Conservation (phyloP, 139 green algal species). For the Tetraselmis chui region DNA sequence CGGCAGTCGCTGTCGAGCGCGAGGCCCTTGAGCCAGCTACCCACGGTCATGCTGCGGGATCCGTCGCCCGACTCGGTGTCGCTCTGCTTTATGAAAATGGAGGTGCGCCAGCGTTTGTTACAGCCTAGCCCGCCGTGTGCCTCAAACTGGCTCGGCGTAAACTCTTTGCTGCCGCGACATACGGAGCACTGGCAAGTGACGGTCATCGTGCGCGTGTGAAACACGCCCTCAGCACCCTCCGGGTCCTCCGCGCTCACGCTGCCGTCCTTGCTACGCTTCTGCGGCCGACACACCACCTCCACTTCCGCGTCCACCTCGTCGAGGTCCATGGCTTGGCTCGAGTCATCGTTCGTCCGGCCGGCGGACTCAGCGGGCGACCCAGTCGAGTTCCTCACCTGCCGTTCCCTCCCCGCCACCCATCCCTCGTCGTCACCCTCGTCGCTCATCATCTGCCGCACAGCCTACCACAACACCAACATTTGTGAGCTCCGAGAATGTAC, state of each 20-base stretch:
- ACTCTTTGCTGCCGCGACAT: neutral
- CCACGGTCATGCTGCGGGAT: neutral
- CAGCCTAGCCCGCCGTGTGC: neutral
- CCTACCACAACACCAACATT: too few relatives aligned
- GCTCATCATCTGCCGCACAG: too few relatives aligned
- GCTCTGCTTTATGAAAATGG: neutral
- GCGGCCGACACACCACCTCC: neutral
- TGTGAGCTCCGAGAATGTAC: too few relatives aligned
- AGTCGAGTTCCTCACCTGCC: too few relatives aligned
- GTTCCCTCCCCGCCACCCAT: too few relatives aligned
- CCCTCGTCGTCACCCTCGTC: too few relatives aligned
- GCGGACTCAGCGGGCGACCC: too few relatives aligned
- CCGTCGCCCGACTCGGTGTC: neutral
- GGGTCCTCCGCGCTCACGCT: neutral
- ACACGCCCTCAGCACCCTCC: neutral
- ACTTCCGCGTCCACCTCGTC: neutral
- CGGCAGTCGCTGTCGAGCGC: neutral
- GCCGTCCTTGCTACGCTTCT: neutral
- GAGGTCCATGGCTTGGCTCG: neutral
- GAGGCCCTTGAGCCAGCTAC: neutral
- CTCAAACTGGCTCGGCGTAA: neutral
- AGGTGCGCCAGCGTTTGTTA: neutral
- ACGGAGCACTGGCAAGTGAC: neutral
- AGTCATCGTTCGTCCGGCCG: too few relatives aligned
- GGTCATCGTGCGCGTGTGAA: neutral